These are phyloP conservation scores for Pythium folliculosum DNA, from an alignment of 352 stramenopile genomes.

Conservation along the genomic window DNA sequence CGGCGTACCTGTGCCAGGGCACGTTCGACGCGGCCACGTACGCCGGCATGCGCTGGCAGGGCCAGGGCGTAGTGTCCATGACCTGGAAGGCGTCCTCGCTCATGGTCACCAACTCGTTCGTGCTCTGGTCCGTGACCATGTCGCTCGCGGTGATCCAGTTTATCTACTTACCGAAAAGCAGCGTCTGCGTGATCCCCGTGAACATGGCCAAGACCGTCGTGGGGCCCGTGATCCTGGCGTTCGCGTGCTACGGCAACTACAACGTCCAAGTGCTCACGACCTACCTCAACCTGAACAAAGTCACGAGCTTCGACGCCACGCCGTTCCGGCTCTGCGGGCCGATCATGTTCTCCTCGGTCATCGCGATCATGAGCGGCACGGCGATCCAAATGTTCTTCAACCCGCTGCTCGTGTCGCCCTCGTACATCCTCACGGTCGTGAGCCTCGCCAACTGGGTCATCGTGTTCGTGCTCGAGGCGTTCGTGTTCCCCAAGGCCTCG, in stretches of 20 bases:
- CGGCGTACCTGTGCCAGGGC: slow-evolving; percentile 16
- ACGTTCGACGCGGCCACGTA: slow-evolving; percentile 21
- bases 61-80: slow-evolving; percentile 27
- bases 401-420: slow-evolving; percentile 21
- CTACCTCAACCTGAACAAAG: slow-evolving; percentile 24
- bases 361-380: slow-evolving; percentile 29
- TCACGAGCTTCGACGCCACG: slow-evolving; percentile 21
- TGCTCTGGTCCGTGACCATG: slow-evolving; percentile 28
- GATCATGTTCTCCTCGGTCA: slow-evolving; percentile 22
- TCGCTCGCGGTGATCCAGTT: slow-evolving; percentile 22
- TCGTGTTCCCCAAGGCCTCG: slow-evolving; percentile 18
- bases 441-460: slow-evolving; percentile 27
- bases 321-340: slow-evolving; percentile 23
- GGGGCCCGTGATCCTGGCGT: slow-evolving; percentile 9
- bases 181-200: slow-evolving; percentile 27
- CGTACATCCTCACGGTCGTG: slow-evolving; percentile 26
- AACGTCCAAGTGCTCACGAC: slow-evolving; percentile 32
- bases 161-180: slow-evolving; percentile 23
- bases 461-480: slow-evolving; percentile 30
- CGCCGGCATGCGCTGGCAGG: slow-evolving; percentile 25
- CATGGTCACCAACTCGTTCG: slow-evolving; percentile 33
- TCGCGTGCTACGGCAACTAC: slow-evolving; percentile 26
- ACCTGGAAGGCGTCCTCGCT: slow-evolving; percentile 24
- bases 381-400: slow-evolving; percentile 31
- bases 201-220: slow-evolving; percentile 30